Base-by-base conservation (phyloP, 1,284 basidiomycete species). In the Wallemia ichthyophaga region DNA sequence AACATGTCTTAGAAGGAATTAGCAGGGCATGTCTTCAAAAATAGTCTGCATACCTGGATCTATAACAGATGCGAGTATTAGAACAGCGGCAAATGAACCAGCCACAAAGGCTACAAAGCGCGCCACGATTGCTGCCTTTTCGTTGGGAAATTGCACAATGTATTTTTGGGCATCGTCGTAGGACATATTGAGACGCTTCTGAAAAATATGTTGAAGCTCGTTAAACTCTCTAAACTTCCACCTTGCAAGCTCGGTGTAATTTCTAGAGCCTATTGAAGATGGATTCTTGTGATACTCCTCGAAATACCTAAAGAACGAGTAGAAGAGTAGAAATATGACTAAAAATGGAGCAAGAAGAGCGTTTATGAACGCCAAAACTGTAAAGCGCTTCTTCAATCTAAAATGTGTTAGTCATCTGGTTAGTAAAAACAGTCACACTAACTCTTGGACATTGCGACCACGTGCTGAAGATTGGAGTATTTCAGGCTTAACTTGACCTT, bases 171-270 rank as follows among this genome's bases (percentile, higher is more conserved):
- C 86, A 11, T 80, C 73, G 0, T 84, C 85, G 64, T 92, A 89
- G 61, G 85, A 88, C 64, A 85, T 80, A 64, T 89, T 81, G 58
- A 95, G 74, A 59, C 92, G 75, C 54, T 86, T 75, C 37, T 80
- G 76, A 68, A 98, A 98, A 28, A 92, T 73, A 69, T 98, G 92
- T 0, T 88, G 85, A 2, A 99, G 74, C 68, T 99, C 92, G 69
- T 98, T 99, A 74, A 95, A 99, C 69, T 98, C 94, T 62, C 94
- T 78, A 67, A 98, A 98, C 68, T 95, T 96, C 94, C 94, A 99
- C 63, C 85, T 81, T 0, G 91, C 92, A 63, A 85, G 89, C 1
- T 82, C 83, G 0, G 92, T 98, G 67, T 96, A 99, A 63, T 85
- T 79, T 33, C 94, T 78, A 2, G 83, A 81, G 25, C 89, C 85